These are phyloP conservation scores for Vaccinium myrtillus DNA, from an alignment of 148 eudicot genomes.

Conservation along the genomic window DNA sequence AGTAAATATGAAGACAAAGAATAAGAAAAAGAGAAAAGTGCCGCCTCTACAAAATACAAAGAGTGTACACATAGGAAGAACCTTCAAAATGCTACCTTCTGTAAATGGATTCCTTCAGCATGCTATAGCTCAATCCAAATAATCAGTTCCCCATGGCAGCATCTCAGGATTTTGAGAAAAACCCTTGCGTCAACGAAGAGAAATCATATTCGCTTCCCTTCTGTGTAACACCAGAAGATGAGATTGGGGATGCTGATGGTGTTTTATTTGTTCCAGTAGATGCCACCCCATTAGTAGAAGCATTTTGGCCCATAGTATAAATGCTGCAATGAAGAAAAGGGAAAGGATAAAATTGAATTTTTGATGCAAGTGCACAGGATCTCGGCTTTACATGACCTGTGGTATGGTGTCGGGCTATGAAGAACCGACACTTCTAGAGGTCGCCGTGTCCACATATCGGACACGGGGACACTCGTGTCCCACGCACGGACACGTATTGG, in stretches of 20 bases:
- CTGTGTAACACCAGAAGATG: constrained; percentile 45
- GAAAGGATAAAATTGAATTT: not conserved
- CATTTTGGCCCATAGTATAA: constrained; percentile 47
- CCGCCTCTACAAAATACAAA: constrained; percentile 28
- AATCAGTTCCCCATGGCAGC: not conserved
- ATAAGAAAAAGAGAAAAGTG: constrained; percentile 14
- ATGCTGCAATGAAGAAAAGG: constrained; percentile 39
- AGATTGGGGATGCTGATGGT: constrained; percentile 38
- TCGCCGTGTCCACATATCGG: no score
- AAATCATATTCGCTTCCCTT: constrained; percentile 70
- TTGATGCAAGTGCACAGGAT: not conserved
- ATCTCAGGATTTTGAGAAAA: constrained; percentile 66
- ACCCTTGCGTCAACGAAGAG: constrained; percentile 90
- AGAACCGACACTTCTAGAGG: no score
- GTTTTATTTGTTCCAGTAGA: constrained; percentile 42
- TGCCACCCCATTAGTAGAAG: constrained; percentile 48
- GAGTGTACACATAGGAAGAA: constrained; percentile 29
- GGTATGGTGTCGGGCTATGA: not conserved
- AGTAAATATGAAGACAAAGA: not conserved
- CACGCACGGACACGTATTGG: no score
- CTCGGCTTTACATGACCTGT: not conserved
- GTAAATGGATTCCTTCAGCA: not conserved
- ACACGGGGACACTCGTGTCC: no score
- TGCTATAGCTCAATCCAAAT: constrained; percentile 10
- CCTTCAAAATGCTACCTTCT: constrained; percentile 17